These are phyloP conservation scores for Fistulinella prunicolor DNA, from an alignment of 768 basidiomycete genomes.

Conservation along the genomic window DNA sequence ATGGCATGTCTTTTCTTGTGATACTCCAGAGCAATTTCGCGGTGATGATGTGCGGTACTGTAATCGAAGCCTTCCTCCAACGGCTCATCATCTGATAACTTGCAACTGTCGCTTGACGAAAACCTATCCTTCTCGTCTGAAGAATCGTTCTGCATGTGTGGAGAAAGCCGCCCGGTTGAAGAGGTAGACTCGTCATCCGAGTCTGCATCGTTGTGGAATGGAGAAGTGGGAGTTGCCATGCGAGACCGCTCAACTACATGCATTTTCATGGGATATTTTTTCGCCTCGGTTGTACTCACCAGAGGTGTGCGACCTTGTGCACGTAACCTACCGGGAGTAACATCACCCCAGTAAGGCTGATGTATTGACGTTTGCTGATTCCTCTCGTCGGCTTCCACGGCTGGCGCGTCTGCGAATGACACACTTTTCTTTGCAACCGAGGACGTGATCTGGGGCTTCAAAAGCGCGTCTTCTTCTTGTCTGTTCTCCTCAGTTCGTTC, in stretches of 20 bases:
- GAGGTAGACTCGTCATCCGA: slow-evolving; percentile 69
- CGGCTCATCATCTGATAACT: slow-evolving; percentile 38
- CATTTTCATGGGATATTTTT: slow-evolving; percentile 57
- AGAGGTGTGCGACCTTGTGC: slow-evolving; percentile 36
- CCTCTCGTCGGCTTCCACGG: slow-evolving; percentile 21
- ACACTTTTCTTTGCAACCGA: slow-evolving; percentile 59
- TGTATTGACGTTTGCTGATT: slow-evolving; percentile 2
- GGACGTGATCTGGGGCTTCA: slow-evolving; percentile 25
- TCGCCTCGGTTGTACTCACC: slow-evolving; percentile 29
- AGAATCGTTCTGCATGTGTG: slow-evolving; percentile 29
- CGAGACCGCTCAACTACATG: slow-evolving; percentile 66
- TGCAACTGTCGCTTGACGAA: slow-evolving; percentile 24
- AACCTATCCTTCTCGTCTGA: slow-evolving; percentile 18
- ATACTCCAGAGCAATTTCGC: slow-evolving; percentile 73
- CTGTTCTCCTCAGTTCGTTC: slow-evolving; percentile 35
- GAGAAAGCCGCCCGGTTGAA: slow-evolving; percentile 32
- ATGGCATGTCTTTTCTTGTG: slow-evolving; percentile 57
- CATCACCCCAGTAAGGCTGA: slow-evolving; percentile 50
- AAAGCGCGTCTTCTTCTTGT: slow-evolving; percentile 28
- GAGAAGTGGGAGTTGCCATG: slow-evolving; percentile 20
- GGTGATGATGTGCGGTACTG: slow-evolving; percentile 64
- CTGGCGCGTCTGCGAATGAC: slow-evolving; percentile 51
- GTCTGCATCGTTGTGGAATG: slow-evolving; percentile 35
- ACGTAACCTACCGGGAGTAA: slow-evolving; percentile 49
- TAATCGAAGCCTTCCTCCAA: slow-evolving; percentile 53